phyloP scores from a whole-genome alignment of 352 stramenopile species.

The Globisporangium lucens region DNA sequence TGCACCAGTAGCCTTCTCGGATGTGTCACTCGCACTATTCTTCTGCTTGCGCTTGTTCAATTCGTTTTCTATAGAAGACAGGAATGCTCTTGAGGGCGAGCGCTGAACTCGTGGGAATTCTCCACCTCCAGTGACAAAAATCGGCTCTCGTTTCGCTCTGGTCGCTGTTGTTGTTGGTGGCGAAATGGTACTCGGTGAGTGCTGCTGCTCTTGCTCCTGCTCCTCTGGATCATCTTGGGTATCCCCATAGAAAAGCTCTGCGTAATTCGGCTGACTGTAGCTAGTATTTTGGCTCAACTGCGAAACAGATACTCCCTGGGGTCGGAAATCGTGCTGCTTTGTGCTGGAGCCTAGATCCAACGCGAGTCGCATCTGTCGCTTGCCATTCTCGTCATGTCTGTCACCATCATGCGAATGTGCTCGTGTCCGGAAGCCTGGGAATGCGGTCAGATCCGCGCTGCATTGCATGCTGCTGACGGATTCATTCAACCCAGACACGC shows the following conservation, averaged over 20 bases:
- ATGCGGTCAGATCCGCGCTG: slow-evolving; percentile 60
- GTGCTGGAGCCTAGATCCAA: slow-evolving; percentile 26
- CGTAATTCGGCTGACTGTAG: slow-evolving; percentile 30
- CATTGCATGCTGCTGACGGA: slow-evolving; percentile 33
- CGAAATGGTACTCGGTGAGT: background rate
- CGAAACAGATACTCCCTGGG: slow-evolving; percentile 15
- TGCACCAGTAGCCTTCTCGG: background rate
- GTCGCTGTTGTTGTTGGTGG: background rate
- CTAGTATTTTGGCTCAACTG: slow-evolving; percentile 20
- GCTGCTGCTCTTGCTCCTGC: background rate
- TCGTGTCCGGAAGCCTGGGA: slow-evolving; percentile 35
- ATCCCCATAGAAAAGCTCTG: slow-evolving; percentile 47
- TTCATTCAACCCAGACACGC: slow-evolving; percentile 1
- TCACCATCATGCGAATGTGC: background rate
- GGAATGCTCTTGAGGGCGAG: slow-evolving; percentile 22
- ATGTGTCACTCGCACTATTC: background rate
- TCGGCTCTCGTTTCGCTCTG: background rate
- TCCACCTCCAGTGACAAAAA: background rate
- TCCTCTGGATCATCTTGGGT: slow-evolving; percentile 45
- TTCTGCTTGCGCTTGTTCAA: slow-evolving; percentile 19
- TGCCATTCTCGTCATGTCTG: background rate
- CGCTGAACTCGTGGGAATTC: background rate
- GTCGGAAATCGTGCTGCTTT: slow-evolving; percentile 5
- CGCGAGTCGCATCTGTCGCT: slow-evolving; percentile 25
- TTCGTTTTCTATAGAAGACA: slow-evolving; percentile 25